Conservation (phyloP, 2,329 filamentous ascomycete genomes). For the Drechslerella coelobrocha region DNA sequence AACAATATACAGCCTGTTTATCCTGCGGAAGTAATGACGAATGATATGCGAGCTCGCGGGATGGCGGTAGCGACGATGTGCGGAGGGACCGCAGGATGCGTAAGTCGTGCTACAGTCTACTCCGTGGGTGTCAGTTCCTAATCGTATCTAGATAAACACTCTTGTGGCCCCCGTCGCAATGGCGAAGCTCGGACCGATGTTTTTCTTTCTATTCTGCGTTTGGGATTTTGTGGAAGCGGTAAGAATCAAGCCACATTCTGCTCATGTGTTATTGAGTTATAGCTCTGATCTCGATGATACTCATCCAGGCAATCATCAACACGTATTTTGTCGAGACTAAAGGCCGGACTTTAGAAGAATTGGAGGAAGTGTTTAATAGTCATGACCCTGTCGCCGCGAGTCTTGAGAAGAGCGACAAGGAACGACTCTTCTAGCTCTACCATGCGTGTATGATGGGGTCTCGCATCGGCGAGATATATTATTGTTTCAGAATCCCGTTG, state of each 20-base stretch:
- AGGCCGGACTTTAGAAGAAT: slow-evolving; percentile 53
- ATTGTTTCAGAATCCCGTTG: too few relatives aligned
- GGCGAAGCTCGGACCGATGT: slow-evolving; percentile 59
- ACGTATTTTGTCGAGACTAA: slow-evolving; percentile 52
- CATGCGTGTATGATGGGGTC: slow-evolving; percentile 1
- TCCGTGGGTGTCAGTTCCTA: too few relatives aligned
- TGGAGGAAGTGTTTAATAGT: slow-evolving; percentile 54
- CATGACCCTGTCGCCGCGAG: slow-evolving; percentile 51
- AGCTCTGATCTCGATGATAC: too few relatives aligned
- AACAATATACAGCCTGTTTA: slow-evolving; percentile 54
- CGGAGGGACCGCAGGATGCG: slow-evolving; percentile 57
- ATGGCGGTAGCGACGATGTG: slow-evolving; percentile 58
- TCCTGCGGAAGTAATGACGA: slow-evolving; percentile 58
- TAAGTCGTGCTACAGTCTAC: slow-evolving; percentile 55
- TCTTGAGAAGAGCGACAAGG: slow-evolving; percentile 37
- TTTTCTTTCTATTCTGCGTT: slow-evolving; percentile 62
- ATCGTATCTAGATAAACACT: slow-evolving; percentile 52
- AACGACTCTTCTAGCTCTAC: slow-evolving; percentile 26
- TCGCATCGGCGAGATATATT: slow-evolving; percentile 18
- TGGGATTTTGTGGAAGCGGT: slow-evolving; percentile 61
- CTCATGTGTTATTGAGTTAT: background rate
- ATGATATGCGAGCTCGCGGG: slow-evolving; percentile 59
- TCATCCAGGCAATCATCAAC: slow-evolving; percentile 39
- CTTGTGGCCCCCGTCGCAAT: slow-evolving; percentile 54
- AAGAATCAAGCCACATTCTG: slow-evolving; percentile 53